Base-by-base conservation (phyloP, 768 basidiomycete genomes). In the Amyloporia xantha region DNA sequence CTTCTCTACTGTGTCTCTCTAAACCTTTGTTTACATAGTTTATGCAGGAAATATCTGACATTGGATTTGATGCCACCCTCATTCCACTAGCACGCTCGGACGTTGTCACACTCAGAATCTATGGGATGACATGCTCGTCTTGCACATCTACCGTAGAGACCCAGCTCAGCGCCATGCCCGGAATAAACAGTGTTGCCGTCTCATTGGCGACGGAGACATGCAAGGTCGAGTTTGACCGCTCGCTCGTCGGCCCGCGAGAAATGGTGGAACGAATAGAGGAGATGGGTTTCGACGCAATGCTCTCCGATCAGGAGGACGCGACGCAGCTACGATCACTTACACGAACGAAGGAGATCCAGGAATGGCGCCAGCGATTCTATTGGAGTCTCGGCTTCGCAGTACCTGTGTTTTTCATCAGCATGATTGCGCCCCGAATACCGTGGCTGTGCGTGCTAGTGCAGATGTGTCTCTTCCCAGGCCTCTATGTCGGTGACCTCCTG, bases 381-480 rank as follows among this genome's bases (percentile, higher is more conserved):
- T 82, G 82, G 74, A 80, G 84, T 62, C 54, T 85, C 24, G 58
- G 70, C 7, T 95, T 99, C 61, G 92, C 92, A 44, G 53, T 94
- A 0, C 96, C 96, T n/a, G 92, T 94, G 35, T 97, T 98, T 69
- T 79, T 96, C 64, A 69, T 98, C 47, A 75, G 78, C 51, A 98
- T 98, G 94, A 63, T 97, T 44, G 78, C 80, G 26, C 83, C 81
- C 2, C 81, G 73, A 57, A 74, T 93, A 40, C 71, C 77, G 27
- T 76, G 78, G 51, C 63, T 93, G 48, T 75, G 66, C 27, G 63
- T 72, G 2, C 44, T 93, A 36, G 65, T 83, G 54, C 66, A 66
- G 15, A 68, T 62, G 60, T 71, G 68, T 27, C 53, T 92, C 10
- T 71, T 80, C 51, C 76, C 72, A 37, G 88, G 84, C 30, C 67